Conservation (phyloP, 352 stramenopile genomes). For the Sclerospora graminicola region DNA sequence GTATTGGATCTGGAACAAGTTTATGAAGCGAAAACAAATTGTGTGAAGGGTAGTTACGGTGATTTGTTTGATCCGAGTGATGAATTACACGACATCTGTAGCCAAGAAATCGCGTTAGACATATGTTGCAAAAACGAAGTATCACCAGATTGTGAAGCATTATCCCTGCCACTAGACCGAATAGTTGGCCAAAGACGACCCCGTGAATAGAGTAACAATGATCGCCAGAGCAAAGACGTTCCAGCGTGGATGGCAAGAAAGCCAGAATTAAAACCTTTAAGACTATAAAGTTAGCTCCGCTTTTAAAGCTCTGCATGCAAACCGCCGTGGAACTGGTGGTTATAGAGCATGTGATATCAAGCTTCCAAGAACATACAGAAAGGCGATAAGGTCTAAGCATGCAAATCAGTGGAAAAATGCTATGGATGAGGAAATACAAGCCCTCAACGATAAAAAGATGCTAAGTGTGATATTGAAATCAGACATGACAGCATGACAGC, state of each 20-base stretch:
- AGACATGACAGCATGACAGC: background rate
- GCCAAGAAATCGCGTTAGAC: background rate
- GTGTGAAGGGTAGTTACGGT: background rate
- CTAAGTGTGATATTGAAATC: background rate
- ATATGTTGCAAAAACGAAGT: too few relatives aligned
- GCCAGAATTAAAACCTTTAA: background rate
- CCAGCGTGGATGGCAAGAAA: background rate
- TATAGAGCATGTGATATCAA: background rate
- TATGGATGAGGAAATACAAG: background rate
- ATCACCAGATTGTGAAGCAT: background rate
- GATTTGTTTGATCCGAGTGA: background rate
- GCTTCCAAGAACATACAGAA: too few relatives aligned
- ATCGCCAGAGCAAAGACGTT: background rate
- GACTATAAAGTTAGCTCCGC: background rate
- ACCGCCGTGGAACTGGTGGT: background rate
- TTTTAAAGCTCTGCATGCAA: slow-evolving; percentile 1
- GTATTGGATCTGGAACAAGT: background rate
- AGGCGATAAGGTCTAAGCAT: background rate
- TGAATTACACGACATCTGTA: background rate
- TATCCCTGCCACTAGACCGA: background rate
- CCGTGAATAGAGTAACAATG: background rate
- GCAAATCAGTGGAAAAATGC: background rate
- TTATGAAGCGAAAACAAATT: background rate
- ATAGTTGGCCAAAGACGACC: background rate
- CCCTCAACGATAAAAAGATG: background rate